phyloP scores from a whole-genome alignment of 257 asterid genomes.

The Nicotiana benthamiana region DNA sequence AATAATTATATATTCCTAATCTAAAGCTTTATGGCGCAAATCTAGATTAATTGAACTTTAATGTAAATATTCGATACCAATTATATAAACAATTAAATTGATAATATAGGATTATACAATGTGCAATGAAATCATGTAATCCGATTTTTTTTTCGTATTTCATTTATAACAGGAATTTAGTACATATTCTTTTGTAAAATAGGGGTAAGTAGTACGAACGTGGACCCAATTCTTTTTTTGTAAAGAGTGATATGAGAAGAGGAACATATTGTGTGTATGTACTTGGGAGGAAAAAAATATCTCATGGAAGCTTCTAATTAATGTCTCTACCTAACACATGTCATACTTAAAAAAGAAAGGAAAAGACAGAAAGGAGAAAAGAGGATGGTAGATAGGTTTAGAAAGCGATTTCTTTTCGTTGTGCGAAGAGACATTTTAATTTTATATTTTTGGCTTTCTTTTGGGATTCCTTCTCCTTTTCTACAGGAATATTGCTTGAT shows the following conservation, averaged over 20 bases:
- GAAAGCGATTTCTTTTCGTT: conserved; percentile 27
- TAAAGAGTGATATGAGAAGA: neutral
- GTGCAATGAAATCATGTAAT: too few relatives aligned
- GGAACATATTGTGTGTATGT: neutral
- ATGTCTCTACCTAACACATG: conserved; percentile 63
- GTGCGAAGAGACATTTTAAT: conserved; percentile 29
- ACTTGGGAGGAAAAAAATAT: conserved; percentile 8
- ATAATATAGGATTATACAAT: too few relatives aligned
- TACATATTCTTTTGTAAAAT: too few relatives aligned
- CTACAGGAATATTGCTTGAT: neutral
- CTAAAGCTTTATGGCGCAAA: accelerated
- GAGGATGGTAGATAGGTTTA: neutral
- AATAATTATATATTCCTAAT: too few relatives aligned
- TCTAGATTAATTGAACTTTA: too few relatives aligned
- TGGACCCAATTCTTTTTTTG: neutral
- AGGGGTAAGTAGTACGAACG: neutral
- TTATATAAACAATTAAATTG: neutral
- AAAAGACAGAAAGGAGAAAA: conserved; percentile 4
- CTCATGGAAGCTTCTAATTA: conserved; percentile 59
- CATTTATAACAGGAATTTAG: too few relatives aligned
- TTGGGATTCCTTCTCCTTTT: neutral
- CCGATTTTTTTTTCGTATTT: too few relatives aligned
- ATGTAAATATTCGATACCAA: too few relatives aligned
- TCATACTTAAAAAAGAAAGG: conserved; percentile 15
- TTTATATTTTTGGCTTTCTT: neutral